Evolutionary conservation across 306 rosid genomes (phyloP), one percentile per base, ranked within the genome.

Genomic region (Boehmeria nivea): DNA sequence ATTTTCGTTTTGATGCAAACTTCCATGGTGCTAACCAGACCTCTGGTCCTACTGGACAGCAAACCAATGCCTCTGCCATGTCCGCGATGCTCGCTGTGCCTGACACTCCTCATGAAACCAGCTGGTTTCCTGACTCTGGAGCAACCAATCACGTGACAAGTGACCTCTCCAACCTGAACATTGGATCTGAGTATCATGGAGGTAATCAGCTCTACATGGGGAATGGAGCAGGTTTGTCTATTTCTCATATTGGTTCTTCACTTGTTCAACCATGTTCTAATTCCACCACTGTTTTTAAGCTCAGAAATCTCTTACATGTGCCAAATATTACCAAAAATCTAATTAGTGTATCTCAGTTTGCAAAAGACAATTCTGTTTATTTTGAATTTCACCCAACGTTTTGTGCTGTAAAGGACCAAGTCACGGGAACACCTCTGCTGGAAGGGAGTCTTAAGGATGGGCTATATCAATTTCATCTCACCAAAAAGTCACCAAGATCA

Each of bases 351-450:
- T 15, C 39, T 1, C 28, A 53, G 6, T 28, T 53, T 33, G 11
- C 40, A 7, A 28, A 31, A n/a, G 42, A 53, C 16, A 53, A 27
- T 1, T 2, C 9, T 11, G 42, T 16, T 27, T n/a, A 24, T 26
- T 53, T 53, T 27, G 21, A 53, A 33, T 51, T 53, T 53, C 42
- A 53, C 15, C 22, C 40, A 15, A 6, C 42, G 4, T 26, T 15
- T 13, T 53, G 58, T 25, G 6, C 15, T 53, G 58, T 53, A 5
- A 53, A 27, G 58, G 58, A 53, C 6, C 28, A 3, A 16, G 42
- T 2, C 3, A 53, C 58, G 12, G 1, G 42, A 12, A 8, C 1
- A n/a, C 4, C 14, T 1, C 6, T 31, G 4, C 42, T 28, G 2
- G 4, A 31, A 53, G 12, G 58, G 40, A 31, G 11, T 13, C 15